Percentiles rank a stretch among this genome's conserved stretches.
phyloP scores from a whole-genome alignment of 1,284 basidiomycete genomes.

The Taiwanofungus camphoratus region DNA sequence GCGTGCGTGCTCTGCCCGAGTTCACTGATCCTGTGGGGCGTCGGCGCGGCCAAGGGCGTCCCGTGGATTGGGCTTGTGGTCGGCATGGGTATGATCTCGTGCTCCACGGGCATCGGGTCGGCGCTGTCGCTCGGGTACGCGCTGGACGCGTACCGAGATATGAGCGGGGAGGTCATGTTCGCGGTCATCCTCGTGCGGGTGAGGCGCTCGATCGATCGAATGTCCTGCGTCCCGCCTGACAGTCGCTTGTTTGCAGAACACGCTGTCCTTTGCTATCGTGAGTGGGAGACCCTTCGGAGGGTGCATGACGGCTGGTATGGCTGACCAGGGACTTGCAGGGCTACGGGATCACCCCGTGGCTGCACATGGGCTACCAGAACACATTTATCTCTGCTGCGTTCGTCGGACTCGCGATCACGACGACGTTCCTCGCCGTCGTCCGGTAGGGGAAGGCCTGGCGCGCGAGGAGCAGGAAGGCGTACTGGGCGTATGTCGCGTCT shows the following conservation, averaged over 20 bases:
- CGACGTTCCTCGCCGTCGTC: background rate
- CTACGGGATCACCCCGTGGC: slow-evolving; percentile 3
- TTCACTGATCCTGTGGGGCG: slow-evolving; percentile 2
- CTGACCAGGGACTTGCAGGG: too few relatives aligned
- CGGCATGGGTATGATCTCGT: slow-evolving; percentile 1
- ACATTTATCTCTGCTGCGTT: slow-evolving; percentile 1
- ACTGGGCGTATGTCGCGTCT: background rate
- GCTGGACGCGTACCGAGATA: slow-evolving; percentile 1
- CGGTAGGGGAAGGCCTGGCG: background rate
- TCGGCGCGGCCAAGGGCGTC: background rate
- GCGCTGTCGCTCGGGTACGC: slow-evolving; percentile 1
- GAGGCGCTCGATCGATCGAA: too few relatives aligned
- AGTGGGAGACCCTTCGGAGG: background rate
- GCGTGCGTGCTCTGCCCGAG: background rate
- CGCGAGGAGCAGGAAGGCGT: background rate
- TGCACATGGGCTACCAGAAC: slow-evolving; percentile 2
- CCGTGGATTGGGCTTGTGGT: background rate
- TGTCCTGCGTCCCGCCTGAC: background rate
- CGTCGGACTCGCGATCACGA: slow-evolving; percentile 2
- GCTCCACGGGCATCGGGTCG: slow-evolving; percentile 1
- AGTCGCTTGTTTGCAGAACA: background rate
- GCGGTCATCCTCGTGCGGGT: slow-evolving; percentile 1
- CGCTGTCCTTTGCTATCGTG: background rate
- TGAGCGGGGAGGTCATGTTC: slow-evolving; percentile 2
- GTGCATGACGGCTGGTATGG: background rate